These are phyloP conservation scores for Penicillium paxilli DNA, from an alignment of 495 filamentous ascomycete genomes.

Conservation along the genomic window DNA sequence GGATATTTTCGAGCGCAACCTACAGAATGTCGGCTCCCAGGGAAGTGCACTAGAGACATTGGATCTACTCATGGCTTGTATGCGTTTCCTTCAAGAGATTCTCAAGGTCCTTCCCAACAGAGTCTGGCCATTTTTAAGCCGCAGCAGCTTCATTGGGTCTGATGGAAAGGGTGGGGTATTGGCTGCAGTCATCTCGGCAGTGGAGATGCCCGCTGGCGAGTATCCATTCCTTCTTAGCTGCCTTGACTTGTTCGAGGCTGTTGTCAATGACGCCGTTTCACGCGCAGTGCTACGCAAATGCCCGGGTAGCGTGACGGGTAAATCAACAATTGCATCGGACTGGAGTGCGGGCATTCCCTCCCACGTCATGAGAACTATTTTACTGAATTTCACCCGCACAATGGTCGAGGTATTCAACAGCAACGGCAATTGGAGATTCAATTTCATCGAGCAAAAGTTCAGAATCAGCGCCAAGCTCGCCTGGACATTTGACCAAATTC, in stretches of 20 bases:
- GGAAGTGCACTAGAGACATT: conserved; percentile 52
- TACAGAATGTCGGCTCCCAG: conserved; percentile 60
- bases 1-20: conserved; percentile 76
- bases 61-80: conserved; percentile 67
- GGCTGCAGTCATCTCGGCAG: conserved; percentile 66
- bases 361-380: conserved; percentile 69
- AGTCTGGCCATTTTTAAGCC: conserved; percentile 85
- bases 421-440: conserved; percentile 79
- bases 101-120: conserved; percentile 71
- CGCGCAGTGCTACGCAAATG: conserved; percentile 71
- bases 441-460: conserved; percentile 62
- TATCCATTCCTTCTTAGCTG: conserved; percentile 76
- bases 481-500: conserved; percentile 65
- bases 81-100: conserved; percentile 75
- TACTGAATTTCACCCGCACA: conserved; percentile 68
- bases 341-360: conserved; percentile 73
- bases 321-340: conserved; percentile 53
- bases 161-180: conserved; percentile 73
- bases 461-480: conserved; percentile 60
- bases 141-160: conserved; percentile 72
- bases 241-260: conserved; percentile 67
- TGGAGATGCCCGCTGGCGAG: conserved; percentile 72
- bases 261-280: conserved; percentile 73
- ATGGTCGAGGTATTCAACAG: conserved; percentile 81
- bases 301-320: conserved; percentile 50